Evolutionary conservation across 768 basidiomycete species (phyloP).

Genomic region (Boletus coccyginus): DNA sequence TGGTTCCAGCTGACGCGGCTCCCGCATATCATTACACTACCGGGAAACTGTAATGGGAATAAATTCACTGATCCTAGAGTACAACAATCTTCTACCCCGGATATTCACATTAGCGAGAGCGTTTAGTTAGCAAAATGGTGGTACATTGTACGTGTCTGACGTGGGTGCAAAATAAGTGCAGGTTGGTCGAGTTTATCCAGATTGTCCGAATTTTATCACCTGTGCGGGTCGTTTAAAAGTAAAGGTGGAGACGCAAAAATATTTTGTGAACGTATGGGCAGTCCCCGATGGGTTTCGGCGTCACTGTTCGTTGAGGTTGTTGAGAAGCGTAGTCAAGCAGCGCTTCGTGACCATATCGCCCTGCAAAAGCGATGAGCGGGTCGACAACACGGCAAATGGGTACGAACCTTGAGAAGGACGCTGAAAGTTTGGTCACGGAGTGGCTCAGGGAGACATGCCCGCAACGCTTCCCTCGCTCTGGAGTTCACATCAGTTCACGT

Average conservation of each 20-base stretch:
- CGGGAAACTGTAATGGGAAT: not conserved
- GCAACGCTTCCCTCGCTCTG: slow-evolving; percentile 92
- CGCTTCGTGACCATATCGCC: slow-evolving; percentile 98
- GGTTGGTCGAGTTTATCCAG: slow-evolving; percentile 27
- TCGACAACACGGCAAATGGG: not conserved
- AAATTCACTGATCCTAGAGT: slow-evolving; percentile 29
- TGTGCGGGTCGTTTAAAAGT: slow-evolving; percentile 16
- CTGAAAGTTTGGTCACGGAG: slow-evolving; percentile 92
- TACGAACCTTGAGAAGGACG: slow-evolving; percentile 77
- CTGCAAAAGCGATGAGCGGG: slow-evolving; percentile 37
- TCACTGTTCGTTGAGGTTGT: slow-evolving; percentile 78
- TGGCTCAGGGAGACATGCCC: slow-evolving; percentile 94
- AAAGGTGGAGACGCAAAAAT: slow-evolving; percentile 1
- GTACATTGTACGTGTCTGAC: slow-evolving; percentile 29
- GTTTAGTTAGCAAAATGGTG: slow-evolving; percentile 29
- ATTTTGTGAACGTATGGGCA: slow-evolving; percentile 3
- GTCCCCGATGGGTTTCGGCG: not conserved
- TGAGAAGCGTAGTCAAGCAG: slow-evolving; percentile 84
- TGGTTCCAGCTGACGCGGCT: not conserved
- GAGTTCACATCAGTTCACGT: slow-evolving; percentile 9
- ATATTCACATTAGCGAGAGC: slow-evolving; percentile 32
- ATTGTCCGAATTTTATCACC: slow-evolving; percentile 31
- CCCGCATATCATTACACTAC: not conserved
- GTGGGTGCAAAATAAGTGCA: slow-evolving; percentile 29
- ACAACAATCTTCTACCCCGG: slow-evolving; percentile 33